These are phyloP conservation scores for Isochrysis galbana DNA, from an alignment of 78 protist species.

Conservation along the genomic window DNA sequence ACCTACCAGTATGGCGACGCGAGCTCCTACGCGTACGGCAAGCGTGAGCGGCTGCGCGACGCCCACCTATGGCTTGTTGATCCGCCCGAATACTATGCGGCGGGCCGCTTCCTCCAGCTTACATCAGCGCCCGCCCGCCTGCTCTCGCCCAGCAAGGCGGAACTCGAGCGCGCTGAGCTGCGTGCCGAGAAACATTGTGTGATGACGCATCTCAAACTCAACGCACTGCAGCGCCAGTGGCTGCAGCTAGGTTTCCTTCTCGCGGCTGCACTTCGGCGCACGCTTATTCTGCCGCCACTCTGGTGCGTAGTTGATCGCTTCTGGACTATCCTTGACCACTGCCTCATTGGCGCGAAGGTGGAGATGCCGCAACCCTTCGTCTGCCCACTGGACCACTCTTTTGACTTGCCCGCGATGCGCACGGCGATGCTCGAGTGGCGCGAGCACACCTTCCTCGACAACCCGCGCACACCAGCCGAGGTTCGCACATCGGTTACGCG, in stretches of 20 bases:
- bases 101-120: neutral
- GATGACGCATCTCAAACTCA: neutral
- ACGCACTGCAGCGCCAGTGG: slow-evolving; percentile 18
- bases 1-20: slow-evolving; percentile 10
- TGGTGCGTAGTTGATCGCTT: slow-evolving; percentile 17
- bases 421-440: neutral
- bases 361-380: slow-evolving; percentile 14
- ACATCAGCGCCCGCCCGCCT: neutral
- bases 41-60: slow-evolving; percentile 35
- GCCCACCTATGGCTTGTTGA: neutral
- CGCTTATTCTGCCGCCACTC: neutral
- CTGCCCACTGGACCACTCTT: slow-evolving; percentile 17
- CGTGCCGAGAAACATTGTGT: neutral
- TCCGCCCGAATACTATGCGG: neutral
- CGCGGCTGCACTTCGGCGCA: neutral
- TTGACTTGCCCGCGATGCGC: neutral
- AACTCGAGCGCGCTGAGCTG: neutral
- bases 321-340: slow-evolving; percentile 17
- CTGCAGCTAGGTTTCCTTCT: neutral
- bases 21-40: neutral
- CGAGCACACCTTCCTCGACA: neutral
- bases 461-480: neutral
- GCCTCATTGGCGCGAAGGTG: neutral
- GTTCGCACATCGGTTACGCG: neutral
- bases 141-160: neutral